phyloP scores from a whole-genome alignment of 2,329 filamentous ascomycete species.

The Scytalidium lignicola region DNA sequence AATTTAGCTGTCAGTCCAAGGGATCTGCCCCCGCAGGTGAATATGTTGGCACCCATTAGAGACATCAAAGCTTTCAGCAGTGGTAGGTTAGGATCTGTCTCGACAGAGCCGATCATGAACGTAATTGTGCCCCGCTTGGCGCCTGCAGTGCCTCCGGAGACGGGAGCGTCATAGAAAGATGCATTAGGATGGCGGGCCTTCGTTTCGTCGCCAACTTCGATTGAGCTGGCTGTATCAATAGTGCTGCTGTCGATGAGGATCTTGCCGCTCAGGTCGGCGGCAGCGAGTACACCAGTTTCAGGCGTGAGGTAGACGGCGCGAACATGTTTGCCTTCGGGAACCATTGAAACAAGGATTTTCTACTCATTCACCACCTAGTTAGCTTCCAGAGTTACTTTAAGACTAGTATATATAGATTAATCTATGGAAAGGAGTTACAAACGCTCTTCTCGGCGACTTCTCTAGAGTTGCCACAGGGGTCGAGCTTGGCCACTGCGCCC shows the following conservation, averaged over 20 bases:
- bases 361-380: constrained; percentile 24
- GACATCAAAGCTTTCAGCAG: constrained; percentile 39
- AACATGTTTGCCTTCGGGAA: constrained; percentile 64
- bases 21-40: constrained; percentile 49
- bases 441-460: constrained; percentile 1
- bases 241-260: constrained; percentile 70
- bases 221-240: constrained; percentile 60
- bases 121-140: constrained; percentile 29
- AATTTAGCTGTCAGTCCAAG: constrained; percentile 54
- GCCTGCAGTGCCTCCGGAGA: constrained; percentile 29
- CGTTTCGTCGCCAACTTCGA: constrained; percentile 4
- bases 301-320: constrained; percentile 50
- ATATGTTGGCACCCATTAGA: constrained; percentile 48
- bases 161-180: constrained; percentile 26
- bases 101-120: constrained; percentile 32
- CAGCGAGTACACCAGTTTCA: constrained; percentile 46
- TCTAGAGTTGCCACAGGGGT: background rate
- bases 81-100: constrained; percentile 29
- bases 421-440: background rate
- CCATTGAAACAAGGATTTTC: constrained; percentile 61
- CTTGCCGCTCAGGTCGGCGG: constrained; percentile 26
- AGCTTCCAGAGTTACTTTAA: constrained; percentile 2
- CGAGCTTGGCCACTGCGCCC: background rate
- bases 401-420: constrained; percentile 1
- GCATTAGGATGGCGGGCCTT: background rate